phyloP scores from a whole-genome alignment of 768 basidiomycete species.

The Leccinellum luteum region DNA sequence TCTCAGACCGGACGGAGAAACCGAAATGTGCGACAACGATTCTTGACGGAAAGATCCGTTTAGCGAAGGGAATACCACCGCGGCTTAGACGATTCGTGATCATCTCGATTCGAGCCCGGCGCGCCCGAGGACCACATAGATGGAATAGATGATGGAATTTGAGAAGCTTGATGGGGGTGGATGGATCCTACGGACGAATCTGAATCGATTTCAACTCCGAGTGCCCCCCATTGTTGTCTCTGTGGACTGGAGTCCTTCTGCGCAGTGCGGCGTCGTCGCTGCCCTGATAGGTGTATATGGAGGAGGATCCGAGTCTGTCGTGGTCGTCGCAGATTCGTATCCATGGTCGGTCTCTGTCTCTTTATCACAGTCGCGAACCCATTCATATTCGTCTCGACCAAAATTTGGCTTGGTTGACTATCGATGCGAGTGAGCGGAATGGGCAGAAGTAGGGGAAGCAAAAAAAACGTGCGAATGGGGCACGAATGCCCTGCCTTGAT shows the following conservation, averaged over 20 bases:
- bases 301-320: conserved; percentile 27
- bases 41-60: conserved; percentile 24
- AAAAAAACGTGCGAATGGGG: conserved; percentile 7
- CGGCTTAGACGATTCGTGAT: conserved; percentile 5
- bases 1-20: neutral
- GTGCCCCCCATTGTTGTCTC: conserved; percentile 11
- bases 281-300: conserved; percentile 24
- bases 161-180: conserved; percentile 15
- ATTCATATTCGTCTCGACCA: conserved; percentile 3
- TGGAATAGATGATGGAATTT: conserved; percentile 9
- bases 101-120: neutral
- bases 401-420: conserved; percentile 2
- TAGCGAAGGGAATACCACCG: conserved; percentile 26
- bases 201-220: conserved; percentile 7
- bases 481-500: conserved; percentile 1
- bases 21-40: neutral
- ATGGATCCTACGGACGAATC: conserved; percentile 11
- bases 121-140: conserved; percentile 1
- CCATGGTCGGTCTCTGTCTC: conserved; percentile 24
- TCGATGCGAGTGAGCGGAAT: neutral
- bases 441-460: neutral
- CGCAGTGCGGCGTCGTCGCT: conserved; percentile 2
- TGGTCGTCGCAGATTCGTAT: conserved; percentile 27
- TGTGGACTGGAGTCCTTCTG: conserved; percentile 6
- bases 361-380: conserved; percentile 15